A percentile compares a stretch with the other conserved stretches of the same genome.
Conservation (phyloP, 2,329 filamentous ascomycete species). For the Thielaviopsis punctulata region DNA sequence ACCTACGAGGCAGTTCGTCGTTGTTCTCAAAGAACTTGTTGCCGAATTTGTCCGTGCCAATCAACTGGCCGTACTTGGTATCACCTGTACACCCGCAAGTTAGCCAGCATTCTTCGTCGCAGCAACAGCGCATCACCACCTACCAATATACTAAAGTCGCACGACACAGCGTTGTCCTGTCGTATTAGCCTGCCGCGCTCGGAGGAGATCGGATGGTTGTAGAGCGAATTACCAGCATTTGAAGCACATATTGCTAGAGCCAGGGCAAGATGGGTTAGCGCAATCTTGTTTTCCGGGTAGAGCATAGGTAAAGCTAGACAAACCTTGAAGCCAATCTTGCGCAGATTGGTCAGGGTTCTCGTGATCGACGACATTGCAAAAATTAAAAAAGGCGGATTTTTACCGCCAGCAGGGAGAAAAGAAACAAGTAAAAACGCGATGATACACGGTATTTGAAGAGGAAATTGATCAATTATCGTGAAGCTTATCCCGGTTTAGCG, state of each 20-base stretch:
- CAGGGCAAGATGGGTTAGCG: constrained; percentile 3
- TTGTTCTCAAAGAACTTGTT: constrained; percentile 97
- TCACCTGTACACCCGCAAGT: constrained; percentile 52
- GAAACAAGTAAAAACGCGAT: neutral
- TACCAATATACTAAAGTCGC: neutral
- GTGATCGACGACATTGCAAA: constrained; percentile 76
- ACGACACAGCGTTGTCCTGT: neutral
- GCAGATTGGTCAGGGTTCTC: constrained; percentile 73
- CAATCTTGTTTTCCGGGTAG: too few species aligned
- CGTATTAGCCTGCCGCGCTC: neutral
- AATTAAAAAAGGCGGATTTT: neutral
- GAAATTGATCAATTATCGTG: neutral
- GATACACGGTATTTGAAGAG: neutral
- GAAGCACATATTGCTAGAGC: constrained; percentile 66
- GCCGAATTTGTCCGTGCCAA: constrained; percentile 76
- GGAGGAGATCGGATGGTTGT: neutral
- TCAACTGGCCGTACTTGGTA: constrained; percentile 79
- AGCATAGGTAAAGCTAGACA: constrained; percentile 15
- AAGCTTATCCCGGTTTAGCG: neutral
- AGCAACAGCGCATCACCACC: neutral
- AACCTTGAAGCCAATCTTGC: constrained; percentile 79
- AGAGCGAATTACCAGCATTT: constrained; percentile 55
- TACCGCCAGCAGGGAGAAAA: neutral
- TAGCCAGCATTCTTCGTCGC: neutral
- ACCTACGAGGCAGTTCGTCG: constrained; percentile 77